Base-by-base conservation (phyloP, 1,139 yeast species). In the Pichia sp. region DNA sequence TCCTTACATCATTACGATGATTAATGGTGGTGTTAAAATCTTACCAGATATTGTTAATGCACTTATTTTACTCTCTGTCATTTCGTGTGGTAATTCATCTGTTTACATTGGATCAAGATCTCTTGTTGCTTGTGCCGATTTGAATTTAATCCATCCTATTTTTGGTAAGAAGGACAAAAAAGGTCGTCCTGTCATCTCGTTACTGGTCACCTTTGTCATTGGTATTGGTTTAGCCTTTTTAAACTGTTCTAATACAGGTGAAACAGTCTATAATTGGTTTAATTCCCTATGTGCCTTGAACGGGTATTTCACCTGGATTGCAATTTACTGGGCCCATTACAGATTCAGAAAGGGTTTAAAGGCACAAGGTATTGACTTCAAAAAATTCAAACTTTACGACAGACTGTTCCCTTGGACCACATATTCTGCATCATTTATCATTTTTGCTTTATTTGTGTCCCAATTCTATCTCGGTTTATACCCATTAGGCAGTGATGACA, bases 61-160 rank as follows among this genome's bases (percentile, higher is more conserved):
- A 11, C 73, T 76, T 34, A 68, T 76, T 46, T 61, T 76, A 48
- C 55, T 73, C 39, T 75, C 81, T 1, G 79, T 76, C 35, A 62
- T 76, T 28, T 73, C 80, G 3, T 77, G 77, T 39, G 79, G 78
- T 53, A 75, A 74, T 62, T 72, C 81, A 11, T 73, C 79, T 16
- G 78, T 76, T 39, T 76, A 74, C 54, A 78, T 78, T 36, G 71
- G 78, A 49, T 73, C 79, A 37, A 71, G 81, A 61, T 71, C 79
- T 40, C 66, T 76, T 49, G 77, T 77, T 43, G 71, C 80, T 10
- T 67, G 75, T 60, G 74, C 81, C 4, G 46, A 44, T 32, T 33
- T 39, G 33, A 36, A 76, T 66, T 34, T 73, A 51, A 64, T 74
- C 51, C 78, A 77, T 36, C 58, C 58, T 33, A 47, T 61, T 38